Evolutionary conservation across 805 yeast species (phyloP), one percentile per base, ranked within the genome.

Genomic region (Candida maltosa): DNA sequence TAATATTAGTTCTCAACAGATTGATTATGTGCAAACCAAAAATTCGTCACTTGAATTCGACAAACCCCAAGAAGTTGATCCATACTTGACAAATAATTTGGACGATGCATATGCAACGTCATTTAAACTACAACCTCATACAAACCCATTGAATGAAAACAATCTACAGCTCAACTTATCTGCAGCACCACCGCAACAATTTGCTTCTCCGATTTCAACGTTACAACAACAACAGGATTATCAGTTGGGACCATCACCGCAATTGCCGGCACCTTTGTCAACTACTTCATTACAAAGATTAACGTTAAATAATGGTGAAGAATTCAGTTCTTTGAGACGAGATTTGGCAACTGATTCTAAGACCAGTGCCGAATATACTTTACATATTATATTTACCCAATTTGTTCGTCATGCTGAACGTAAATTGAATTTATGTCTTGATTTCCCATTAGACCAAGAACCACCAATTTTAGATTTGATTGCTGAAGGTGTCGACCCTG

Each of bases 401-500:
- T 93, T 93, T 62, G 95, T 94, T 7, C 80, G 97, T 37, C 83
- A 83, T 47, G 94, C 97, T 0, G 99, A 94, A 53, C 66, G 88
- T 31, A 91, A 91, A 51, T 70, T 93, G 38, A 83, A 81, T 42
- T 50, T 78, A 23, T 86, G 96, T 52, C 60, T 86, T 27, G 76
- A 73, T 17, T 75, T 75, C 35, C 77, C 94, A 0, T 56, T 80
- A 16, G 77, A 70, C 31, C 70, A 75, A 20, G 96, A 88, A 44
- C 91, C 95, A 1, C 87, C 87, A 8, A 78, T 87, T 14, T 78
- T 81, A 15, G 86, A 84, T 26, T 60, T 87, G 11, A 60, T 94
- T 11, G 84, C 89, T 0, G 91, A 83, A 51, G 97, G 97, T 1
- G 80, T 76, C 1, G 97, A 93, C 51, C 80, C 84, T 0, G 76